Evolutionary conservation across 2,329 filamentous ascomycete species (phyloP), one percentile per base, ranked within the genome.

Genomic region (Paecilomyces fulvus): DNA sequence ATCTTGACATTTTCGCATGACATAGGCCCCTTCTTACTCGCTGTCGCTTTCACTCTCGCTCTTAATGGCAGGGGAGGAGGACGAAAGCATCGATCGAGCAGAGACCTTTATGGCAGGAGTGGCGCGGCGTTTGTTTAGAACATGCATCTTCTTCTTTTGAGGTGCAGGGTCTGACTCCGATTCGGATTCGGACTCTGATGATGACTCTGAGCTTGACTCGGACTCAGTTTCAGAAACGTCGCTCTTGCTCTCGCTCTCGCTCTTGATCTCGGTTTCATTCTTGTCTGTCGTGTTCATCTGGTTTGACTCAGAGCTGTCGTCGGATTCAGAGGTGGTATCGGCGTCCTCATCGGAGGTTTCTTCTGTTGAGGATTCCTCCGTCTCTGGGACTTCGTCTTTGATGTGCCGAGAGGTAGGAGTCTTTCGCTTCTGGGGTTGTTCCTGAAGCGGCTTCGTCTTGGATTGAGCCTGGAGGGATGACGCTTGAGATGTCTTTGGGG

Each of bases 351-450:
- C 30, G 4, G 33, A n/a, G 25, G 30, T 17, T 20, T 50, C 49
- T 28, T 58, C 54, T 2, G 49, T 49, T 9, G 37, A 43, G 8
- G 37, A 43, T 8, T 56, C 49, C 55, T 53, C 31, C 12, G 37
- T 37, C 28, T 52, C 51, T 30, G 43, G 21, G 25, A 52, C 49
- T 49, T 56, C 54, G 10, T 52, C 49, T 3, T 51, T 31, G 37
- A 43, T 2, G 37, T 43, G n/a, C 20, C 3, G 9, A 43, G 37
- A 43, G 5, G 37, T 3, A 43, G 14, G 8, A 8, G 7, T 43
- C 37, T 43, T 43, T 7, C 5, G 37, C n/a, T 8, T 43, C 37
- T 43, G 37, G 3, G 37, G 20, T 5, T 9, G n/a, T 43, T n/a
- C n/a, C 20, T 20, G 7, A 43, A n/a, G 37, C 1, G 17, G n/a